Base-by-base conservation (phyloP, 495 filamentous ascomycete species). In the Penicillium dipodomyicola region DNA sequence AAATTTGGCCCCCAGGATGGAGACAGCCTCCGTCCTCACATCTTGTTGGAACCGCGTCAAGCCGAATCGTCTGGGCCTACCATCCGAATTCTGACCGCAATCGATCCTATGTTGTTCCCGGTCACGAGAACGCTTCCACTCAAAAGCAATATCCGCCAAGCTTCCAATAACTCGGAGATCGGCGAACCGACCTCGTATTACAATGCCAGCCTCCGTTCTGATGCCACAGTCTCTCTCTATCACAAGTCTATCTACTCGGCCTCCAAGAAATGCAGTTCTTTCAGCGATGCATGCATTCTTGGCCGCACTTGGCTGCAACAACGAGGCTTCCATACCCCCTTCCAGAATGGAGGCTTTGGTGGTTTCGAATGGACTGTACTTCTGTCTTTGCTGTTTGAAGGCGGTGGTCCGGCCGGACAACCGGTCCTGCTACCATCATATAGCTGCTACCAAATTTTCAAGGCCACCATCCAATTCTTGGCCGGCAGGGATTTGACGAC, bases 371-470 rank as follows among this genome's bases (percentile, higher is more conserved):
- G 91, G 91, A 81, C 87, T 0, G 76, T 84, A 25, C 65, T 92
- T 1, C 79, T 89, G 61, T 89, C 92, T n/a, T 75, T 96, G 19
- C 76, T 97, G 2, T 78, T 97, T 48, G 87, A 92, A 66, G 82
- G 84, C 3, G 87, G 87, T 10, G 88, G 85, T 15, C 78, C 80
- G 3, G 86, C 82, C 59, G 89, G 88, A 5, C 80, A 84, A 49
- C 78, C 86, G 3, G 65, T 91, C 22, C 77, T 98, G 2, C 86
- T 90, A 23, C 73, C 84, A 15, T 88, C 89, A 8, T 89, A 96
- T 61, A 96, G 87, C 71, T 89, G 87, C 74, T 94, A 94, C 43
- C 93, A 98, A 70, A 82, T 97, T 55, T 96, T 98, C 78, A 97
- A 96, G 68, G 92, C 87, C 1, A 85, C 84, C 5, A 65, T 98